These are phyloP conservation scores for Turritis glabra DNA, from an alignment of 345 rosid species.

Conservation along the genomic window DNA sequence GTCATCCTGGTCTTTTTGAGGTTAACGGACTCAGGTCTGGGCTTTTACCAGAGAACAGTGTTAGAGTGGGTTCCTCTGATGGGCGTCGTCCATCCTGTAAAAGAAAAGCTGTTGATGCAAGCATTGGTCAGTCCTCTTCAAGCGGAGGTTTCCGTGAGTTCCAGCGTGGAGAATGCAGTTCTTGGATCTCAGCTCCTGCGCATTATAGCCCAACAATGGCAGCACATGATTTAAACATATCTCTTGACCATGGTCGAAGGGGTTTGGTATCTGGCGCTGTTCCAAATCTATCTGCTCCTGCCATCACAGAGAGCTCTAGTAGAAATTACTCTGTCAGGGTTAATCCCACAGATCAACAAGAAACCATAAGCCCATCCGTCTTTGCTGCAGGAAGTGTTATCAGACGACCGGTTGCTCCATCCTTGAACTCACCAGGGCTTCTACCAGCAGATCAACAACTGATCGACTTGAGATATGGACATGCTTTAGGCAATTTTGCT, in stretches of 20 bases:
- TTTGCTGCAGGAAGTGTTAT: conserved; percentile 52
- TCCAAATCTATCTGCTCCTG: conserved; percentile 42
- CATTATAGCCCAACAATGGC: conserved; percentile 40
- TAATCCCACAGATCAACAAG: conserved; percentile 54
- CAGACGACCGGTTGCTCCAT: conserved; percentile 45
- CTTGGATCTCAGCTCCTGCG: conserved; percentile 45
- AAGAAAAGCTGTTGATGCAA: conserved; percentile 74
- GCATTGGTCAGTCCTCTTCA: conserved; percentile 61
- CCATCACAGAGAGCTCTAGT: conserved; percentile 48
- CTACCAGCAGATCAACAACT: conserved; percentile 49
- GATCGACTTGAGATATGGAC: conserved; percentile 46
- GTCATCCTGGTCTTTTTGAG: conserved; percentile 44
- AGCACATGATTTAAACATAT: conserved; percentile 44
- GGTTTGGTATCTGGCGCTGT: conserved; percentile 39
- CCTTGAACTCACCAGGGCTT: conserved; percentile 49
- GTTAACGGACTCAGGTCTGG: conserved; percentile 43
- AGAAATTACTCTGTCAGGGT: conserved; percentile 62
- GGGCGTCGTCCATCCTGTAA: conserved; percentile 67
- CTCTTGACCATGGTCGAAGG: conserved; percentile 53
- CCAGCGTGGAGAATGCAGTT: conserved; percentile 56
- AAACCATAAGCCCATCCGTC: conserved; percentile 40
- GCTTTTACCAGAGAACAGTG: conserved; percentile 41
- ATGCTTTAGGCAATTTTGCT: conserved; percentile 39
- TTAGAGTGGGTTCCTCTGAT: conserved; percentile 50
- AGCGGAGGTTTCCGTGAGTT: conserved; percentile 56